phyloP scores from a whole-genome alignment of 1,284 basidiomycete species.

The Trichosporon sp. region DNA sequence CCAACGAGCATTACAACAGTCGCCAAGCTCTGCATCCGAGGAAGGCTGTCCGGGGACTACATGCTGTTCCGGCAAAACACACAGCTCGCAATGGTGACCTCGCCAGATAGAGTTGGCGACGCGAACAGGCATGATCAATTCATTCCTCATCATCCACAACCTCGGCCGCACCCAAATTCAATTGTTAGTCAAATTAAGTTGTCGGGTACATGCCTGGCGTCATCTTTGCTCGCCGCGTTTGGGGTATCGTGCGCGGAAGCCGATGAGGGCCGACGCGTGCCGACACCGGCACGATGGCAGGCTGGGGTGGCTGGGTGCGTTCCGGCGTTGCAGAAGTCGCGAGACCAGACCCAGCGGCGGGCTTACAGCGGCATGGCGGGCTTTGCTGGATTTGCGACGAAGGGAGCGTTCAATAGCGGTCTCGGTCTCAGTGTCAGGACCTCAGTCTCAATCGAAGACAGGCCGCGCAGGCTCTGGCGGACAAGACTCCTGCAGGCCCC shows the following conservation, averaged over 20 bases:
- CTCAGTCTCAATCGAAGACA: background rate
- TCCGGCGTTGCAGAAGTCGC: background rate
- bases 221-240: background rate
- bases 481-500: background rate
- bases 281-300: background rate
- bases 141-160: background rate
- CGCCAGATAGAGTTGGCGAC: background rate
- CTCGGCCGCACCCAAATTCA: background rate
- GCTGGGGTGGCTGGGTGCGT: background rate
- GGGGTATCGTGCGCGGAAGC: background rate
- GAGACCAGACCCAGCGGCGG: too few species aligned
- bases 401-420: background rate
- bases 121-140: background rate
- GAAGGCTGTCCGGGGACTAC: too few species aligned
- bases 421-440: background rate
- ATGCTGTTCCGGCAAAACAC: background rate
- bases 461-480: background rate
- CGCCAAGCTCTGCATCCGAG: too few species aligned
- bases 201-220: background rate
- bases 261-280: background rate
- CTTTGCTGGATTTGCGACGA: background rate
- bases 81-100: background rate
- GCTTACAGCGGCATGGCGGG: background rate
- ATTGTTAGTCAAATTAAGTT: background rate
- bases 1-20: too few species aligned